Conservation (phyloP, 495 filamentous ascomycete species). For the Hypoxylon trugodes region DNA sequence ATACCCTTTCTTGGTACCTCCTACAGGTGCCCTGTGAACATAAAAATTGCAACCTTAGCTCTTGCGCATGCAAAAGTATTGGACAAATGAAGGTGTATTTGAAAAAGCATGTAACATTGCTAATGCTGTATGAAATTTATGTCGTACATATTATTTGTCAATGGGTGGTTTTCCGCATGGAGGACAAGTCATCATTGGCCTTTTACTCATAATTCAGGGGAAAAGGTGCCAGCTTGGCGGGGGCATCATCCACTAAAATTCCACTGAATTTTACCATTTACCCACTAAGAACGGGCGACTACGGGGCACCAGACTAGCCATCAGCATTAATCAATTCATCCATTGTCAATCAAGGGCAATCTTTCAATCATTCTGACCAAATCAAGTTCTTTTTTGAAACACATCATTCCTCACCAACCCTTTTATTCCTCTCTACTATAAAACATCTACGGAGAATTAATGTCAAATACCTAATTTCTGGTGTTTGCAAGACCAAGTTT, state of each 20-base stretch:
- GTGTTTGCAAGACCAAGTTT: background rate
- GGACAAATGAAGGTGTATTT: background rate
- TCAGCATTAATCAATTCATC: too few relatives aligned
- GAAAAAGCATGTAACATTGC: too few relatives aligned
- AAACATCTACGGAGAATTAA: slow-evolving; percentile 2
- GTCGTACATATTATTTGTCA: slow-evolving; percentile 30
- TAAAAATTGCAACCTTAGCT: background rate
- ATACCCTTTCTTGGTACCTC: slow-evolving; percentile 23
- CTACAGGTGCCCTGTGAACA: background rate
- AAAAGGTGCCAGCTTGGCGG: slow-evolving; percentile 1
- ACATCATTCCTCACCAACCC: slow-evolving; percentile 13
- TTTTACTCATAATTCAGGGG: slow-evolving; percentile 6
- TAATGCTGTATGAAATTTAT: too few relatives aligned
- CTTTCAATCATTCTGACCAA: slow-evolving; percentile 27
- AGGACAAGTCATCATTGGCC: slow-evolving; percentile 11
- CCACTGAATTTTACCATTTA: slow-evolving; percentile 6
- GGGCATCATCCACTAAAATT: slow-evolving; percentile 7
- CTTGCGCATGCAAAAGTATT: background rate
- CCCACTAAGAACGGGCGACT: too few relatives aligned
- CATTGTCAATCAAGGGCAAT: too few relatives aligned
- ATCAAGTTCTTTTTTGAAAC: slow-evolving; percentile 28
- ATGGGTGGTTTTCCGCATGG: slow-evolving; percentile 5
- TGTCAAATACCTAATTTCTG: background rate
- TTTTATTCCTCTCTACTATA: slow-evolving; percentile 12
- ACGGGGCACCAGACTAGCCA: too few relatives aligned